Evolutionary conservation across 208 protist species (phyloP).

Genomic region (Leishmania martiniquensis): DNA sequence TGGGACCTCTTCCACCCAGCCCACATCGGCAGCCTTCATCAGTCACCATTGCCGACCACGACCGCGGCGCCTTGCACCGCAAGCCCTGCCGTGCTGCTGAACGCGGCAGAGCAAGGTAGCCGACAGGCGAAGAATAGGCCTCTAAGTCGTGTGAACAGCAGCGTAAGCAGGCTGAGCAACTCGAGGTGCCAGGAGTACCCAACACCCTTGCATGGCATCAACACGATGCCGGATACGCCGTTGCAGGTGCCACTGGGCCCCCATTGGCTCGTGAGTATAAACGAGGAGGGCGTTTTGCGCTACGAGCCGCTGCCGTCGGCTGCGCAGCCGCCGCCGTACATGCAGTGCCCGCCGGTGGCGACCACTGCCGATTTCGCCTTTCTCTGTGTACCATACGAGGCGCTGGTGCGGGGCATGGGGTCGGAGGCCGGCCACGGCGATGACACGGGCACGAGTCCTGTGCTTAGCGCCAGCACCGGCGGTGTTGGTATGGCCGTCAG

Average conservation of each 20-base stretch:
- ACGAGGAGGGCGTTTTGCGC: slow-evolving; percentile 27
- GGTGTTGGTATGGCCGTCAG: neutral
- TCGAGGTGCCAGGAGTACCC: slow-evolving; percentile 1
- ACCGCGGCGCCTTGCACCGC: neutral
- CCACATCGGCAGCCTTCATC: neutral
- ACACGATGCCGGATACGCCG: neutral
- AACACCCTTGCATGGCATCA: neutral
- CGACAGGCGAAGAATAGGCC: neutral
- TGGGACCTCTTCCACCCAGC: slow-evolving; percentile 22
- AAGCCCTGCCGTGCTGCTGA: neutral
- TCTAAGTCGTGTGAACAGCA: neutral
- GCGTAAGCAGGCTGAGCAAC: neutral
- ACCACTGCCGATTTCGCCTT: slow-evolving; percentile 20
- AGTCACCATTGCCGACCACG: neutral
- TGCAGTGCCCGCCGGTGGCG: slow-evolving; percentile 17
- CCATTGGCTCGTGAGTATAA: slow-evolving; percentile 19
- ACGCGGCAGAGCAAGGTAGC: neutral
- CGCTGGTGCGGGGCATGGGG: neutral
- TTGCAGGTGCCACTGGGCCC: neutral
- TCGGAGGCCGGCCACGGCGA: neutral
- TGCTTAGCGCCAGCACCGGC: neutral
- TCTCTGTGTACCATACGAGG: slow-evolving; percentile 26
- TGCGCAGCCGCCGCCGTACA: neutral
- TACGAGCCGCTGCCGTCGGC: slow-evolving; percentile 15
- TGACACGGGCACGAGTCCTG: neutral